Evolutionary conservation across 2,329 filamentous ascomycete species (phyloP).

Genomic region (Cercospora berteroae): DNA sequence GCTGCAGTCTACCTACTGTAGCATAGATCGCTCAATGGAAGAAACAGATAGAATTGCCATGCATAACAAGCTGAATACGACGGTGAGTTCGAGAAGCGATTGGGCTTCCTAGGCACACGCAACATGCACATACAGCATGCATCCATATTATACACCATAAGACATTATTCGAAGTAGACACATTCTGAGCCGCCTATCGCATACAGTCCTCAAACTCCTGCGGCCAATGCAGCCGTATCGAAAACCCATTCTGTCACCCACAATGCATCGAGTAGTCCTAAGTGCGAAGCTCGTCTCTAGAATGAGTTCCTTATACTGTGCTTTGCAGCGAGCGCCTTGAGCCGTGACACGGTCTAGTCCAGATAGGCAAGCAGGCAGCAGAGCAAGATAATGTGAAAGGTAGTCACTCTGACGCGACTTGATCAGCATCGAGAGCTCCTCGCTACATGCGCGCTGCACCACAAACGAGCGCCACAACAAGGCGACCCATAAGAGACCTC

Average conservation of each 20-base stretch:
- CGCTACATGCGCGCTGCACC: not conserved
- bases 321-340: not conserved
- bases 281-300: not conserved
- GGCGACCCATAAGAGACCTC: constrained; percentile 8
- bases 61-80: not conserved
- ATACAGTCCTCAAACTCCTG: constrained; percentile 1
- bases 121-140: not conserved
- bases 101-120: not conserved
- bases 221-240: not conserved
- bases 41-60: not conserved
- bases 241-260: not conserved
- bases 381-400: not conserved
- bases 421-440: constrained; percentile 1
- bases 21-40: not conserved
- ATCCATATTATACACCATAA: constrained; percentile 1
- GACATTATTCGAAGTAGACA: constrained; percentile 4
- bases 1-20: not conserved
- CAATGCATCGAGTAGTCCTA: not conserved
- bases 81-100: not conserved
- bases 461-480: constrained; percentile 6
- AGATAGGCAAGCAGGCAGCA: not conserved
- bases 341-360: not conserved
- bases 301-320: not conserved
- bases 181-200: not conserved
- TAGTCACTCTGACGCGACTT: constrained; percentile 1